A percentile compares a stretch with the other conserved stretches of the same genome.
Conservation (phyloP, 768 basidiomycete species). For the Suillus subaureus region DNA sequence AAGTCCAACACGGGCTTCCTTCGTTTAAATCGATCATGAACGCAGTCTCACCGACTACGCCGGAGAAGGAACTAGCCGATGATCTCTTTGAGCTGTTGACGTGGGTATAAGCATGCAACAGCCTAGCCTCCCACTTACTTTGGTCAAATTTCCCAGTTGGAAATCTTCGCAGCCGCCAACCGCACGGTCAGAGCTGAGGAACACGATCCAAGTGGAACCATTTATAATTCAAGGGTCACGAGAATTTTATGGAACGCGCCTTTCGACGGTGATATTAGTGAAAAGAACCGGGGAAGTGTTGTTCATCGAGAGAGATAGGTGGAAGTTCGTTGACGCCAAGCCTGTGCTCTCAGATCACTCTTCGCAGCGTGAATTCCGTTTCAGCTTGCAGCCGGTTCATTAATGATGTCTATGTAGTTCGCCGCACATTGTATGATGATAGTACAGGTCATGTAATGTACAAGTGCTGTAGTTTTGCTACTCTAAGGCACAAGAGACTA, state of each 20-base stretch:
- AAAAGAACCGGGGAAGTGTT: slow-evolving; percentile 57
- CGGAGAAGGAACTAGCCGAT: slow-evolving; percentile 57
- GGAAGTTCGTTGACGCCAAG: slow-evolving; percentile 48
- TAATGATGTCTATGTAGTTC: slow-evolving; percentile 23
- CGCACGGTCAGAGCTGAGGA: slow-evolving; percentile 55
- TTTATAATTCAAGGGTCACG: slow-evolving; percentile 30
- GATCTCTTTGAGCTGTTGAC: slow-evolving; percentile 66
- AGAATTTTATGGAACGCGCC: slow-evolving; percentile 64
- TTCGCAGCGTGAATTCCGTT: slow-evolving; percentile 55
- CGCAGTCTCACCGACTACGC: slow-evolving; percentile 34
- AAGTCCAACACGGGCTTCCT: slow-evolving; percentile 61
- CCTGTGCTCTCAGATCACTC: slow-evolving; percentile 40
- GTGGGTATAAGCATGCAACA: slow-evolving; percentile 47
- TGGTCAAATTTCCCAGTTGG: slow-evolving; percentile 43
- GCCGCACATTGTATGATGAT: slow-evolving; percentile 20
- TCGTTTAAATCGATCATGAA: slow-evolving; percentile 48
- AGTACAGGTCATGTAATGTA: slow-evolving; percentile 38
- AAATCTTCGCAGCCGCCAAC: slow-evolving; percentile 45
- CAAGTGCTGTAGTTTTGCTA: slow-evolving; percentile 25
- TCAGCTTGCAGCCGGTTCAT: slow-evolving; percentile 35
- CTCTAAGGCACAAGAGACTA: slow-evolving; percentile 31
- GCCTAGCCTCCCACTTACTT: slow-evolving; percentile 10
- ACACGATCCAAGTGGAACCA: slow-evolving; percentile 68
- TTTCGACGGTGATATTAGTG: slow-evolving; percentile 73
- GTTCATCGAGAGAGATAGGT: slow-evolving; percentile 76